phyloP scores from a whole-genome alignment of 352 stramenopile species.

The Pythium scleroteichum region DNA sequence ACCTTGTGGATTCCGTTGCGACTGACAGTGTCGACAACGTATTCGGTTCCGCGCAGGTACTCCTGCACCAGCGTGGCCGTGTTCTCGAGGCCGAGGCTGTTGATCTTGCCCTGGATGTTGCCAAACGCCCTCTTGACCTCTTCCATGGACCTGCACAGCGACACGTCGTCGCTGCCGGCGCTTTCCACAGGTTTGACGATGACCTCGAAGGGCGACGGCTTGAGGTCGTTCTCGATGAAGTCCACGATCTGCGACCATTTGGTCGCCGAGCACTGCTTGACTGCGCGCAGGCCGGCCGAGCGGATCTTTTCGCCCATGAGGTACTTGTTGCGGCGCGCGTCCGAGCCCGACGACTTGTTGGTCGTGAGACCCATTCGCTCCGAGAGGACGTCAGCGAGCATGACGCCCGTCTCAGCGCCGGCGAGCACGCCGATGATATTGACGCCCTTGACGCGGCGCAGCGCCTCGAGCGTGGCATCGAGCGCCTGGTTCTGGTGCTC shows the following conservation, averaged over 20 bases:
- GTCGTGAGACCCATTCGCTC: conserved; percentile 85
- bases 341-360: conserved; percentile 83
- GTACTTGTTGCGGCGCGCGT: conserved; percentile 89
- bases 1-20: conserved; percentile 93
- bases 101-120: conserved; percentile 91
- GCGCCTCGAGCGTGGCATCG: conserved; percentile 37
- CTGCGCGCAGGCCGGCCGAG: conserved; percentile 65
- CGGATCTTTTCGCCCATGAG: conserved; percentile 88
- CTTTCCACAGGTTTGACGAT: conserved; percentile 95
- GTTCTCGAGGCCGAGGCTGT: conserved; percentile 85
- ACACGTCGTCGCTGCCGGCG: conserved; percentile 94
- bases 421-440: conserved; percentile 84
- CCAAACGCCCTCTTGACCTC: conserved; percentile 91
- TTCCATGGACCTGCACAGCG: conserved; percentile 88
- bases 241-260: conserved; percentile 81
- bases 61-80: conserved; percentile 93
- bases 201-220: conserved; percentile 58
- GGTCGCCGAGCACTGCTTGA: conserved; percentile 67
- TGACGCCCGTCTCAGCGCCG: conserved; percentile 93
- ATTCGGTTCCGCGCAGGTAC: conserved; percentile 94
- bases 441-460: conserved; percentile 38
- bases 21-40: conserved; percentile 96
- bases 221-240: conserved; percentile 76
- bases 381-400: conserved; percentile 89
- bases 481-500: conserved; percentile 34